These are phyloP conservation scores for Castanea mollissima DNA, from an alignment of 306 rosid genomes.

Conservation along the genomic window DNA sequence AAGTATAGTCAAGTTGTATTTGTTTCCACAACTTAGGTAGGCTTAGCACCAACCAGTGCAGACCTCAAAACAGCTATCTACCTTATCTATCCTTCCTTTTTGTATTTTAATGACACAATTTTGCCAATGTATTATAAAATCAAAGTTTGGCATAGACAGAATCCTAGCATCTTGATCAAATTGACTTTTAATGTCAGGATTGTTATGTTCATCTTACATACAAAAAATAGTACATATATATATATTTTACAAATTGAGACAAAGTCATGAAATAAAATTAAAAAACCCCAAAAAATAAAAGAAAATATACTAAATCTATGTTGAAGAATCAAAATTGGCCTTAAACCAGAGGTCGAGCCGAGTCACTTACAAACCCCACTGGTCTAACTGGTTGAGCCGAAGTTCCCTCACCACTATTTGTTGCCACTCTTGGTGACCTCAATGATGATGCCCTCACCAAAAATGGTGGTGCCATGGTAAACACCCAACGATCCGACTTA, in stretches of 20 bases:
- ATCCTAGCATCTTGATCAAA: background rate
- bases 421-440: conserved; percentile 45
- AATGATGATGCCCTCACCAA: conserved; percentile 57
- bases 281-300: background rate
- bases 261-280: background rate
- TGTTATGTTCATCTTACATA: background rate
- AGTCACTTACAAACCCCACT: conserved; percentile 12
- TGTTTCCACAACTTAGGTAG: no score
- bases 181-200: background rate
- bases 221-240: background rate
- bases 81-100: no score
- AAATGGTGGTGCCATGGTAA: conserved; percentile 57
- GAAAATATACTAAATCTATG: background rate
- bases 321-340: background rate
- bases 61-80: no score
- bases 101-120: no score
- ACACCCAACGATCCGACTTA: conserved; percentile 79
- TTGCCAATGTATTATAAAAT: no score
- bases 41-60: no score
- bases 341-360: conserved; percentile 47
- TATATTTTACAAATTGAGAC: background rate
- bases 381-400: conserved; percentile 33
- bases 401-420: conserved; percentile 31
- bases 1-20: no score
- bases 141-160: background rate